Evolutionary conservation across 2,329 filamentous ascomycete species (phyloP), one percentile per base, ranked within the genome.

Genomic region (Delphinella strobiligena): DNA sequence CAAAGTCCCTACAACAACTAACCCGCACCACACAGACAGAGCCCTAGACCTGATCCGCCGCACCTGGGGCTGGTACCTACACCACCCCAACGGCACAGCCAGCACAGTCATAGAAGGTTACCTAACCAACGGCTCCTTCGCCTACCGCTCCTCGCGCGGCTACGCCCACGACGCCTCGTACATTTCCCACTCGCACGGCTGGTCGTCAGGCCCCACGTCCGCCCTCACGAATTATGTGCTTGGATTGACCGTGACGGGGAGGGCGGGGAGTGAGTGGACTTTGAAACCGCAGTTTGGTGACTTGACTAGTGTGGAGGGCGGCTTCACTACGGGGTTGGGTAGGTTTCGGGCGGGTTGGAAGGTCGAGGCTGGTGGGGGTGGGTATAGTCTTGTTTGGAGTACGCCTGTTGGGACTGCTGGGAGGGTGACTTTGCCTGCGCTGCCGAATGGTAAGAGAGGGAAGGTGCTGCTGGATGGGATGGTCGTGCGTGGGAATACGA

Each of bases 31-130:
- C n/a, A 18, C 16, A 3, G 30, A 37, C 4, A 67, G 74, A 27
- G 72, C 74, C 0, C 56, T 80, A 0, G 61, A 71, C 9, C 63
- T 79, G 12, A 69, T 78, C 22, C 67, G 72, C 4, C 58, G 59
- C 7, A 64, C 62, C 36, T 79, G 75, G 75, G 75, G 74, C 9
- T 76, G 72, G 71, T 78, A 78, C 47, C 55, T 75, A 12, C 61
- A 68, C 43, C 66, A 76, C 42, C 63, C 67, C 1, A 68, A 73
- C 46, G 72, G 72, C n/a, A 77, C 74, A 0, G 61, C 68, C 41
- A 71, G 65, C 31, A 78, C 75, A 0, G 66, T 73, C 15, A 65
- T 77, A 18, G 75, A 79, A 53, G 75, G 74, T 0, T 78, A 75
- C 43, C 60, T 73, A 1, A 54, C 53, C 0, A 65, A 78, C 45